Evolutionary conservation across 331 rosid genomes (phyloP), one percentile per base, ranked within the genome.

Genomic region (Pyracantha coccinea): DNA sequence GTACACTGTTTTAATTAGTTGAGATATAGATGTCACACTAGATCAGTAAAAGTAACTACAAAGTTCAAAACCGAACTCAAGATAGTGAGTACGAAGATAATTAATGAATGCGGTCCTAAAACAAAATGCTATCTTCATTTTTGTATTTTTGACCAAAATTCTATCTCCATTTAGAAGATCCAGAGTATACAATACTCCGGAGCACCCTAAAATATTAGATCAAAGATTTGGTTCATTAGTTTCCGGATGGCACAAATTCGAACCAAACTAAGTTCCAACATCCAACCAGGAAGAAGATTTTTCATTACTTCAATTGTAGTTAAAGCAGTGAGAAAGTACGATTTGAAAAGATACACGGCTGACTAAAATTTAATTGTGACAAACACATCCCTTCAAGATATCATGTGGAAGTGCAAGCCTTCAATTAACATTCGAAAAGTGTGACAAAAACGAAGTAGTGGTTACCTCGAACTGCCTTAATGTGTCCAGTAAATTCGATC

Each of bases 391-490:
- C 47, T 41, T 41, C 47, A 41, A 27, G 21, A 64, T 19, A 64
- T 64, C 7, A 29, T 64, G 25, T 64, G 69, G 25, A 29, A 29
- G 47, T 52, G 58, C 58, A 17, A 63, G 5, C 52, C 17, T 10
- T 11, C 21, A 33, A 20, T 69, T 11, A 54, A 32, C 74, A 53
- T 23, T 54, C 29, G 29, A 38, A 65, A 64, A 38, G 16, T 14
- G 25, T 10, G n/a, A 4, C 14, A 32, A 23, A 29, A 9, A 54
- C 20, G 11, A 9, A 64, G 71, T 32, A 50, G 3, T 20, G 69
- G 54, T 80, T 88, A 92, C 99, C 99, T 94, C 96, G 78, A 94
- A 80, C 75, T 94, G 99, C 70, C 95, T 83, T 79, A 93, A 76
- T 25, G 96, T 90, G 86, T 90, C 96, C 45, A 94, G 89, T 87